A percentile compares a stretch with the other conserved stretches of the same genome.
Evolutionary conservation across 257 asterid genomes (phyloP).

Genomic region (Parsonsia alboflavescens): DNA sequence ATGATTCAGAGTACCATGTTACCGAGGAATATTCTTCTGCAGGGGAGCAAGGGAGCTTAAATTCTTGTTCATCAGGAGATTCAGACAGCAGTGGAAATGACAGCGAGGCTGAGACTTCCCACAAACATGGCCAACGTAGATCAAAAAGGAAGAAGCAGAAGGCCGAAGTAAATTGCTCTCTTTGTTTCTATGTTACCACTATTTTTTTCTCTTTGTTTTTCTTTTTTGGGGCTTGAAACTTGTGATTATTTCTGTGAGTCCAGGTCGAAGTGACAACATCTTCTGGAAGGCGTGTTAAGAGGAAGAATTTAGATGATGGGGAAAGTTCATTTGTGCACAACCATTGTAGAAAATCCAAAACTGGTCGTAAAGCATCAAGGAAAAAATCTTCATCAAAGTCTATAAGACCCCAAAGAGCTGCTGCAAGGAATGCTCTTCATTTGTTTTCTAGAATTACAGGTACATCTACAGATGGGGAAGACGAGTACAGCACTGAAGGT

Average conservation of each 20-base stretch:
- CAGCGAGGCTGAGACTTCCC: constrained; percentile 54
- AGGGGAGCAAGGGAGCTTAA: constrained; percentile 60
- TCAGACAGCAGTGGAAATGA: constrained; percentile 56
- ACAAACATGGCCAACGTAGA: constrained; percentile 60
- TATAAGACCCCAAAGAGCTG: constrained; percentile 91
- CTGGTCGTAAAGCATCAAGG: constrained; percentile 44
- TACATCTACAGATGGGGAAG: constrained; percentile 66
- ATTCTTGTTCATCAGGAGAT: constrained; percentile 50
- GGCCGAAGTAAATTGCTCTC: constrained; percentile 37
- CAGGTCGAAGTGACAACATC: constrained; percentile 84
- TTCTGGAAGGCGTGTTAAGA: constrained; percentile 93
- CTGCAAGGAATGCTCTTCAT: constrained; percentile 96
- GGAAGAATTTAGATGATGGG: constrained; percentile 73
- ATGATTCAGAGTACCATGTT: constrained; percentile 86
- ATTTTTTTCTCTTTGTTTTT: background rate
- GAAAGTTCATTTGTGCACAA: constrained; percentile 38
- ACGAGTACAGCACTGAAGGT: constrained; percentile 45
- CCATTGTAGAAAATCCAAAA: constrained; percentile 52
- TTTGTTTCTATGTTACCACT: background rate
- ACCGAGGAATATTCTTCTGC: constrained; percentile 87
- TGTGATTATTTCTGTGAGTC: constrained; percentile 15
- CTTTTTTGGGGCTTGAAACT: constrained; percentile 6
- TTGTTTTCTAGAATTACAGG: constrained; percentile 84
- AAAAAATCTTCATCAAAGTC: constrained; percentile 47
- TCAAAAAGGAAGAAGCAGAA: constrained; percentile 76